Base-by-base conservation (phyloP, 2,329 filamentous ascomycete genomes). In the Calycina herbarum region DNA sequence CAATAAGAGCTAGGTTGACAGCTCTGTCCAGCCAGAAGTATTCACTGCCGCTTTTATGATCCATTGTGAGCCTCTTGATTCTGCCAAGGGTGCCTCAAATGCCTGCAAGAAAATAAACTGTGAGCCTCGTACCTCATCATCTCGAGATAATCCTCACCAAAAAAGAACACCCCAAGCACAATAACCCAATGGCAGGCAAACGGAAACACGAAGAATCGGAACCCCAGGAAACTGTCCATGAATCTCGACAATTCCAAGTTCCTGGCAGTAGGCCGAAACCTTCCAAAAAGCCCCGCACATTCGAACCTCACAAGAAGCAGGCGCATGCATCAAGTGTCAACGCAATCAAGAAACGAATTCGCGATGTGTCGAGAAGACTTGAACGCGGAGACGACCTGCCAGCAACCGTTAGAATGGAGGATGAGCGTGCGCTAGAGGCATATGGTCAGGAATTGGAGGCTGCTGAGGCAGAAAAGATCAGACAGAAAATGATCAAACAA, bases 401-500 rank as follows among this genome's bases (percentile, higher is more conserved):
- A 0, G 89, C 89, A 35, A 84, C 89, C 73, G 83, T 90, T 10
- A 83, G 87, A 64, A 81, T 87, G 56, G 89, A 92, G 31, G 83
- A 91, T 66, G 89, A 94, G 78, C 84, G 90, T 64, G 91, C 93
- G 74, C 79, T 94, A 68, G 84, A 83, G 58, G 83, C 88, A 4
- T 89, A 88, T 73, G 83, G 86, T 76, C 81, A 85, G 69, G 89
- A 91, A 73, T 81, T 94, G 66, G 81, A 78, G 4, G 82, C 85
- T 68, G 82, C 84, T 59, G 80, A 85, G 66, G 82, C 83, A 66
- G 86, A 87, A 72, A 88, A 87, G 78, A 83, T 82, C 74, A 83
- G 86, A 70, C 83, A 83, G 71, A 83, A 86, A 66, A 92, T 94
- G 85, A 93, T 94, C 68, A 82, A 82, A 61, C 90, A 89, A 76